A percentile compares a stretch with the other conserved stretches of the same genome.
phyloP scores from a whole-genome alignment of 768 basidiomycete species.

The Macrolepiota albuminosa region DNA sequence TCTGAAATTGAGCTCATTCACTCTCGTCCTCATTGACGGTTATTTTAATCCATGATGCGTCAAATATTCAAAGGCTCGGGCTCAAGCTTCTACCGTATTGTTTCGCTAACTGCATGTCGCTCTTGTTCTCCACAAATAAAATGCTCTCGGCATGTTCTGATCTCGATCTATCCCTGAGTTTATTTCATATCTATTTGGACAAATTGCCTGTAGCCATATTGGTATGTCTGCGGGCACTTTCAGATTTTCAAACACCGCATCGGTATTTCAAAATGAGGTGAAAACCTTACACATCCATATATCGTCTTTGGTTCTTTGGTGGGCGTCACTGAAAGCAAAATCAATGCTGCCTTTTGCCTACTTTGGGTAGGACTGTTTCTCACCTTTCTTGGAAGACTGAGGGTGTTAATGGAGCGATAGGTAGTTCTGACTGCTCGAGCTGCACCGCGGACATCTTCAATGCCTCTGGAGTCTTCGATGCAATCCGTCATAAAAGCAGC shows the following conservation, averaged over 20 bases:
- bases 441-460: not conserved
- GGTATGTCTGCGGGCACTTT: not conserved
- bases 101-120: not conserved
- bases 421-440: not conserved
- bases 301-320: not conserved
- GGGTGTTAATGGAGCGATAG: not conserved
- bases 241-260: not conserved
- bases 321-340: not conserved
- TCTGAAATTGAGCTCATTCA: not conserved
- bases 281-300: too few species aligned
- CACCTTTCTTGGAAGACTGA: not conserved
- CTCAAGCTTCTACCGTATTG: not conserved
- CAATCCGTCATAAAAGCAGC: not conserved
- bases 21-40: not conserved
- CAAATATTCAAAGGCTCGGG: not conserved
- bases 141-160: not conserved
- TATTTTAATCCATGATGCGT: not conserved
- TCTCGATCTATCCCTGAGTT: not conserved
- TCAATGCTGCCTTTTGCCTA: not conserved
- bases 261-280: not conserved
- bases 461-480: not conserved
- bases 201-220: not conserved
- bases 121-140: not conserved
- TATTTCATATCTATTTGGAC: not conserved
- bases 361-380: not conserved